Conservation (phyloP, 805 yeast species). For the Pichia nanzhaoensis region DNA sequence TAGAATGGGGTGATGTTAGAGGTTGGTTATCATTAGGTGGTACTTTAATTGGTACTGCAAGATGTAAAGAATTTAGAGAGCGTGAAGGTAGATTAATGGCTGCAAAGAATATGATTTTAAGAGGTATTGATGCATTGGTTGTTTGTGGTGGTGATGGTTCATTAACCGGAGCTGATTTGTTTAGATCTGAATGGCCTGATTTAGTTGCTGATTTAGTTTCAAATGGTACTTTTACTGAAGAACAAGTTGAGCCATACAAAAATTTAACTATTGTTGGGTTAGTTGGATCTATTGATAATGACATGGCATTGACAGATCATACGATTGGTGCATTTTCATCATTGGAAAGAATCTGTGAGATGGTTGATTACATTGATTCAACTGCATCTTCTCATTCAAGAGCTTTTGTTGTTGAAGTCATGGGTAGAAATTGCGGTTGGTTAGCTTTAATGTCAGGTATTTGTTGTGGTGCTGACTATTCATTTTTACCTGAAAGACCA, state of each 20-base stretch:
- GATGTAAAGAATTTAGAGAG: slow-evolving; percentile 81
- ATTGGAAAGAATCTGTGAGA: slow-evolving; percentile 84
- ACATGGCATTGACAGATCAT: slow-evolving; percentile 94
- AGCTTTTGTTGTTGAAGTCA: slow-evolving; percentile 96
- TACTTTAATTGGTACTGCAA: slow-evolving; percentile 92
- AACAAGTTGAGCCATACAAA: slow-evolving; percentile 54
- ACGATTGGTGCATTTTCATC: slow-evolving; percentile 97
- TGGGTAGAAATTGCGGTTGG: slow-evolving; percentile 99
- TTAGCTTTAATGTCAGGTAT: slow-evolving; percentile 95
- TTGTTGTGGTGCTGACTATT: slow-evolving; percentile 92
- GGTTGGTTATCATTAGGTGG: slow-evolving; percentile 94
- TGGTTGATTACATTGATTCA: slow-evolving; percentile 94
- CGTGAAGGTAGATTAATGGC: slow-evolving; percentile 78
- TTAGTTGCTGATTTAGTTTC: slow-evolving; percentile 64
- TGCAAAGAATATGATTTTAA: slow-evolving; percentile 73
- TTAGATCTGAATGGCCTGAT: slow-evolving; percentile 92
- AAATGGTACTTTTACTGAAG: slow-evolving; percentile 48
- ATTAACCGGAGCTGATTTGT: slow-evolving; percentile 92
- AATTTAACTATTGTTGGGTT: slow-evolving; percentile 84
- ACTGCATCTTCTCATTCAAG: slow-evolving; percentile 96
- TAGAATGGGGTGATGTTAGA: slow-evolving; percentile 92
- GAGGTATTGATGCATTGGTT: slow-evolving; percentile 90
- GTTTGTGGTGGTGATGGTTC: slow-evolving; percentile 99
- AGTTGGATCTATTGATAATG: slow-evolving; percentile 97
- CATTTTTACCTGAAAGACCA: slow-evolving; percentile 92